Percentiles rank a stretch among this genome's conserved stretches.
These are phyloP conservation scores for Globisporangium cystogenes DNA, from an alignment of 352 stramenopile genomes.

Conservation along the genomic window DNA sequence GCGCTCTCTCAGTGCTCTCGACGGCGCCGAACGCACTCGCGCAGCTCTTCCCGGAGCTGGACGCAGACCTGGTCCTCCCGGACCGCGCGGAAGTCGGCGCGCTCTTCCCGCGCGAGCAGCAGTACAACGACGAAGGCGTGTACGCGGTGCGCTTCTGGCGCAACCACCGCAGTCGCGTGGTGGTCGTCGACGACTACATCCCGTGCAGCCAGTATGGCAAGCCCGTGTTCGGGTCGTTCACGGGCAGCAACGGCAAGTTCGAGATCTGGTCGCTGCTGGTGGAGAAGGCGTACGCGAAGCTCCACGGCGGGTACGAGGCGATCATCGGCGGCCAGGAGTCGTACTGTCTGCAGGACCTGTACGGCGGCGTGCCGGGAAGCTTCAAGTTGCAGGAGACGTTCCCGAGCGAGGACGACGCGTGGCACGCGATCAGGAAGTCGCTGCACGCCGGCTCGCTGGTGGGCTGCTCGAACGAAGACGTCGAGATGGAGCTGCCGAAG, in stretches of 20 bases:
- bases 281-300: slow-evolving; percentile 95
- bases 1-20: slow-evolving; percentile 75
- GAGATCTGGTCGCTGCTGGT: slow-evolving; percentile 92
- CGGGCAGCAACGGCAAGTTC: slow-evolving; percentile 73
- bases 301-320: slow-evolving; percentile 87
- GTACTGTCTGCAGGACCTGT: slow-evolving; percentile 73
- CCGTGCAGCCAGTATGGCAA: slow-evolving; percentile 81
- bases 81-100: slow-evolving; percentile 57
- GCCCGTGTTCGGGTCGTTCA: slow-evolving; percentile 82
- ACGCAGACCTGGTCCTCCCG: slow-evolving; percentile 46
- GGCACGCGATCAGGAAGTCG: slow-evolving; percentile 35
- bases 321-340: slow-evolving; percentile 86
- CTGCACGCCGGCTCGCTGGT: slow-evolving; percentile 62
- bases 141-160: slow-evolving; percentile 85
- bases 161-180: slow-evolving; percentile 73
- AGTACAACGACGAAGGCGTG: slow-evolving; percentile 87
- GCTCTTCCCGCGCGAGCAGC: slow-evolving; percentile 59
- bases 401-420: slow-evolving; percentile 47
- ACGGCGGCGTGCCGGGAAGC: slow-evolving; percentile 55
- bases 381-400: slow-evolving; percentile 69
- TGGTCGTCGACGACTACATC: slow-evolving; percentile 84
- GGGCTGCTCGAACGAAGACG: slow-evolving; percentile 66
- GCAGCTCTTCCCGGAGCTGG: slow-evolving; percentile 63
- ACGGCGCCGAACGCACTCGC: slow-evolving; percentile 70
- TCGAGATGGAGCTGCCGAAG: slow-evolving; percentile 49